These are phyloP conservation scores for Inga laurina DNA, from an alignment of 306 rosid species.

Conservation along the genomic window DNA sequence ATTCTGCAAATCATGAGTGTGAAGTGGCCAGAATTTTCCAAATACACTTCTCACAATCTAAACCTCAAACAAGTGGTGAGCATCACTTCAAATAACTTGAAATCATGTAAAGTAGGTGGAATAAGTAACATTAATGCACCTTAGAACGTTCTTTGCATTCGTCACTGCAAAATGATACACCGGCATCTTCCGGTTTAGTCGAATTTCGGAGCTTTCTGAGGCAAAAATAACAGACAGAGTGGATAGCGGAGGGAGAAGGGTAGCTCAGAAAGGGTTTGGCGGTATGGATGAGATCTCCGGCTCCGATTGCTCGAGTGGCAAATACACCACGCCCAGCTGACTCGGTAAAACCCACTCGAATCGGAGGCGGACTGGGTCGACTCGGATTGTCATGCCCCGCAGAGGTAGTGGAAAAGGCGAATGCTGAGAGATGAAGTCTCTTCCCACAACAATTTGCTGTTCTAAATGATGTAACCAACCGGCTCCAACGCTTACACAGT, in stretches of 20 bases:
- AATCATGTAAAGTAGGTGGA: neutral
- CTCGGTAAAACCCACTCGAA: slow-evolving; percentile 67
- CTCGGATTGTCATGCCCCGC: slow-evolving; percentile 20
- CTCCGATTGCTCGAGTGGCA: slow-evolving; percentile 66
- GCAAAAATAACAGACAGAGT: slow-evolving; percentile 66
- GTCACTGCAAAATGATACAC: slow-evolving; percentile 53
- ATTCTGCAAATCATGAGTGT: neutral
- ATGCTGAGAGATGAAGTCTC: slow-evolving; percentile 13
- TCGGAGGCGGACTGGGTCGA: slow-evolving; percentile 63
- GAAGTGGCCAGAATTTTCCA: neutral
- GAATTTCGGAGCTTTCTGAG: slow-evolving; percentile 45
- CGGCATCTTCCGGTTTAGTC: slow-evolving; percentile 10
- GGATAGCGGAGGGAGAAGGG: slow-evolving; percentile 54
- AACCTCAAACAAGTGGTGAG: slow-evolving; percentile 44
- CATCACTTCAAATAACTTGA: neutral
- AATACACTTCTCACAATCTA: slow-evolving; percentile 23
- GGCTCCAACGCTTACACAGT: slow-evolving; percentile 36
- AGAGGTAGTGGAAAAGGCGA: slow-evolving; percentile 18
- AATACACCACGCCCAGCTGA: slow-evolving; percentile 82
- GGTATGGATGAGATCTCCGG: slow-evolving; percentile 80
- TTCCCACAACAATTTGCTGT: slow-evolving; percentile 6
- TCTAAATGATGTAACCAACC: slow-evolving; percentile 40
- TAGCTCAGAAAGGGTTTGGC: slow-evolving; percentile 70
- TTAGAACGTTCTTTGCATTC: slow-evolving; percentile 51
- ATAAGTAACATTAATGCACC: slow-evolving; percentile 36